These are phyloP conservation scores for Crithidia acanthocephali DNA, from an alignment of 208 protist species.

Conservation along the genomic window DNA sequence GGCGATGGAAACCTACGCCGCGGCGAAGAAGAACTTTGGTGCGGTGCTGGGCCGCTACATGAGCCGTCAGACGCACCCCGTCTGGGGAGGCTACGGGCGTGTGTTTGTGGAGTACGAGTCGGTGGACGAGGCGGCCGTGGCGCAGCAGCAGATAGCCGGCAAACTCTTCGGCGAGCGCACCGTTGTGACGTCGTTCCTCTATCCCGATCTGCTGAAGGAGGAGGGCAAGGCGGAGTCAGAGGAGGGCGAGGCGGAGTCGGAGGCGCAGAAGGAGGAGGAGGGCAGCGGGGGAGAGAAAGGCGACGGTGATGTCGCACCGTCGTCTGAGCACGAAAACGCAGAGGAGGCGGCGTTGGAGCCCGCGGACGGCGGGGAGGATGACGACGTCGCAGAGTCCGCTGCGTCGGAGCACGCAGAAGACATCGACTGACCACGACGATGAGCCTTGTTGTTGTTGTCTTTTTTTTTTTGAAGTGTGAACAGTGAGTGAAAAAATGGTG, in stretches of 20 bases:
- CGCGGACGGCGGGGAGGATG: background rate
- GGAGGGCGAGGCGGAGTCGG: constrained; percentile 13
- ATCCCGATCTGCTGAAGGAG: constrained; percentile 74
- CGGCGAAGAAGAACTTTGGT: constrained; percentile 55
- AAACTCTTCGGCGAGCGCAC: constrained; percentile 85
- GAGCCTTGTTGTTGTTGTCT: constrained; percentile 18
- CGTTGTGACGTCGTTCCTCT: constrained; percentile 92
- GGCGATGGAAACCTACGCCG: constrained; percentile 47
- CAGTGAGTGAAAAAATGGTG: background rate
- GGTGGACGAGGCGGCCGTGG: constrained; percentile 79
- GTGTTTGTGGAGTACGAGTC: constrained; percentile 91
- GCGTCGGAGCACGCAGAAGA: constrained; percentile 19
- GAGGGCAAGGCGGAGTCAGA: constrained; percentile 21
- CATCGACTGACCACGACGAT: constrained; percentile 15
- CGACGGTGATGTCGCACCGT: background rate
- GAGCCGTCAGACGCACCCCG: constrained; percentile 70
- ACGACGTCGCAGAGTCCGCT: constrained; percentile 14
- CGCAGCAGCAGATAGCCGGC: constrained; percentile 83
- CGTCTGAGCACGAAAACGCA: background rate
- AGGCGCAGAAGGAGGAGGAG: constrained; percentile 1
- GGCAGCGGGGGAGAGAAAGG: background rate
- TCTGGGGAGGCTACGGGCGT: constrained; percentile 80
- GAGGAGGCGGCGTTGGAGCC: background rate
- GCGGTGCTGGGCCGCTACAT: constrained; percentile 61
- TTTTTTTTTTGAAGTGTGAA: constrained; percentile 8